Evolutionary conservation across 768 basidiomycete species (phyloP).

Genomic region (Lactarius trivialis): DNA sequence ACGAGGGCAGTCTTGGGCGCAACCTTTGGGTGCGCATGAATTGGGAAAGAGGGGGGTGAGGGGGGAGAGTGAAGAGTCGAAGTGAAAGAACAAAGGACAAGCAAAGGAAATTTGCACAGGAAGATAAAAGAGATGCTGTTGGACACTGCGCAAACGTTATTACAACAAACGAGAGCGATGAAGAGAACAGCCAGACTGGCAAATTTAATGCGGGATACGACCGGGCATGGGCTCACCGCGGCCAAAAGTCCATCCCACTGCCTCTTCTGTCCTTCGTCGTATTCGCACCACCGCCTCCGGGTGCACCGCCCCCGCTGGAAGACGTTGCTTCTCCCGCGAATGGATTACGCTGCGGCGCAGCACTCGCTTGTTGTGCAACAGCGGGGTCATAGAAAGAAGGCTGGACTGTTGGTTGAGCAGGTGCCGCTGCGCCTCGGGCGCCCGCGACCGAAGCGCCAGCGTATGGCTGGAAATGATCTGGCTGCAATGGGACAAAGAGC

Average conservation of each 20-base stretch:
- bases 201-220: neutral
- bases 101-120: slow-evolving; percentile 15
- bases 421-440: slow-evolving; percentile 40
- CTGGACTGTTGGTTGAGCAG: slow-evolving; percentile 45
- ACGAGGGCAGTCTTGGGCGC: slow-evolving; percentile 8
- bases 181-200: neutral
- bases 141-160: neutral
- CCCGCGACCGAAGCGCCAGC: slow-evolving; percentile 27
- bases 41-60: neutral
- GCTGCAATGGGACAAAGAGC: slow-evolving; percentile 77
- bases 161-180: slow-evolving; percentile 1
- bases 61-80: neutral
- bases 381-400: slow-evolving; percentile 67
- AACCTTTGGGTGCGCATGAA: slow-evolving; percentile 6
- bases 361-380: slow-evolving; percentile 36
- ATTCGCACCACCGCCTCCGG: slow-evolving; percentile 39
- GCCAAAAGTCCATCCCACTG: slow-evolving; percentile 69
- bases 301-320: slow-evolving; percentile 17
- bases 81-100: slow-evolving; percentile 7
- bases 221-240: slow-evolving; percentile 43
- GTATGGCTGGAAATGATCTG: slow-evolving; percentile 67
- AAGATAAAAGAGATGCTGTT: slow-evolving; percentile 15
- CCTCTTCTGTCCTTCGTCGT: slow-evolving; percentile 46
- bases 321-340: slow-evolving; percentile 25
- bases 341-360: slow-evolving; percentile 32